phyloP scores from a whole-genome alignment of 768 basidiomycete species.

The Boletus insuetus region DNA sequence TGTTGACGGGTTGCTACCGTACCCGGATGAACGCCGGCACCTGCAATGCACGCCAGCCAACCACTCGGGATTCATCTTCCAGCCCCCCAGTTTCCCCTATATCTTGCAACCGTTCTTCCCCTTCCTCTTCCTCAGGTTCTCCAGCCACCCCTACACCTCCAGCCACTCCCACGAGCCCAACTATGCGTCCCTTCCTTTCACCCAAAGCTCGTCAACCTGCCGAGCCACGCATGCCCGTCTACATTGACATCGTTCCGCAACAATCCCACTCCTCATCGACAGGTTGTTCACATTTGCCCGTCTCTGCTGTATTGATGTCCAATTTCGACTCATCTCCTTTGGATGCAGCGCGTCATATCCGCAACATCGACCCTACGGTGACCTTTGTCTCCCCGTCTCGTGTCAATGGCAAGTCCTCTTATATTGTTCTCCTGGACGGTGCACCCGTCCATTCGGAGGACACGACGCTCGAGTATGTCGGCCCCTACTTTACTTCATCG shows the following conservation, averaged over 20 bases:
- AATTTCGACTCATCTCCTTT: not conserved
- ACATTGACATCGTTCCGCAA: slow-evolving; percentile 33
- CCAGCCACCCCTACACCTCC: slow-evolving; percentile 7
- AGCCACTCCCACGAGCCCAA: not conserved
- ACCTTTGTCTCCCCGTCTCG: slow-evolving; percentile 53
- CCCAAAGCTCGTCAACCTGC: slow-evolving; percentile 21
- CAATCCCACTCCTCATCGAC: slow-evolving; percentile 9
- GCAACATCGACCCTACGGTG: slow-evolving; percentile 63
- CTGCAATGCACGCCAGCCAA: slow-evolving; percentile 19
- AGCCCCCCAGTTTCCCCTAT: slow-evolving; percentile 22
- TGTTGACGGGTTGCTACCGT: slow-evolving; percentile 34
- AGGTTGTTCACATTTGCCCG: not conserved
- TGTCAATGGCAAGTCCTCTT: slow-evolving; percentile 52
- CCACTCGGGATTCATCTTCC: slow-evolving; percentile 10
- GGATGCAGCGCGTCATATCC: slow-evolving; percentile 48
- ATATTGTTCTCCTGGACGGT: slow-evolving; percentile 51
- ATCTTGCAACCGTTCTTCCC: slow-evolving; percentile 26
- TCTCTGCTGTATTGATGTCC: slow-evolving; percentile 2
- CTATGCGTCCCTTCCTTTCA: slow-evolving; percentile 22
- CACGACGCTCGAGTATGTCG: slow-evolving; percentile 34
- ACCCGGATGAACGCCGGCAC: slow-evolving; percentile 23
- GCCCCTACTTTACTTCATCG: slow-evolving; percentile 32
- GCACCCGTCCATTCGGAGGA: slow-evolving; percentile 51
- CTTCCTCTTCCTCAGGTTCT: slow-evolving; percentile 18
- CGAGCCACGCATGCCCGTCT: slow-evolving; percentile 31